These are phyloP conservation scores for Xylaria nigripes DNA, from an alignment of 495 filamentous ascomycete genomes.

Conservation along the genomic window DNA sequence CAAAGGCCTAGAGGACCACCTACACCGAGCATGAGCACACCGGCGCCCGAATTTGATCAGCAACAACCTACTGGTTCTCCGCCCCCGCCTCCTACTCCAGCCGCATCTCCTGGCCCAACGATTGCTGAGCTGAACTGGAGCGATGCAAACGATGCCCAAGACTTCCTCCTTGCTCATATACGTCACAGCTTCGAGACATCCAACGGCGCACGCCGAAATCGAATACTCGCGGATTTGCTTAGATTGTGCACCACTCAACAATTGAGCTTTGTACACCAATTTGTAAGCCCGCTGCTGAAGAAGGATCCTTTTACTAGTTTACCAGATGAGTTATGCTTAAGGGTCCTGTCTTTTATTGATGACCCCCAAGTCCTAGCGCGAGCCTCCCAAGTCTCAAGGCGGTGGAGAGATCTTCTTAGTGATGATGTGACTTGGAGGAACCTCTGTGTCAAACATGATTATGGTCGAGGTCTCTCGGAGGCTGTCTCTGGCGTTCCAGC, in stretches of 20 bases:
- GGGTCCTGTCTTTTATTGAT: constrained; percentile 88
- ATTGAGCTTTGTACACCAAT: constrained; percentile 88
- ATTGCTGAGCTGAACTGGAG: constrained; percentile 46
- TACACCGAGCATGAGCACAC: constrained; percentile 50
- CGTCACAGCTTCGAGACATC: constrained; percentile 45
- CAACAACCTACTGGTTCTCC: constrained; percentile 42
- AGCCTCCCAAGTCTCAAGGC: constrained; percentile 83
- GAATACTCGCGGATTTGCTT: constrained; percentile 72
- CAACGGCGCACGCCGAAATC: constrained; percentile 43
- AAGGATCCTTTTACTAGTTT: constrained; percentile 89
- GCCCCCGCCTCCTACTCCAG: constrained; percentile 48
- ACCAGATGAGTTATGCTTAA: constrained; percentile 84
- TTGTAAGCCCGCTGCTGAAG: constrained; percentile 84
- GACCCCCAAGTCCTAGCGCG: constrained; percentile 87
- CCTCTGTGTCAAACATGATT: constrained; percentile 87
- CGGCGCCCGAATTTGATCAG: constrained; percentile 48
- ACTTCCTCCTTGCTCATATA: constrained; percentile 41
- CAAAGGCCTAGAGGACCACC: constrained; percentile 44
- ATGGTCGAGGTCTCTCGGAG: constrained; percentile 52
- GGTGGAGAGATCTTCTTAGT: constrained; percentile 86
- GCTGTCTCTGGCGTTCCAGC: constrained; percentile 26
- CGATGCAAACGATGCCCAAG: constrained; percentile 41
- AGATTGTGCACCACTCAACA: constrained; percentile 90
- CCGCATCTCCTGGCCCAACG: constrained; percentile 48
- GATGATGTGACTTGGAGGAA: constrained; percentile 99